Evolutionary conservation across 2,329 filamentous ascomycete species (phyloP), one percentile per base, ranked within the genome.

Genomic region (Neonectria hederae): DNA sequence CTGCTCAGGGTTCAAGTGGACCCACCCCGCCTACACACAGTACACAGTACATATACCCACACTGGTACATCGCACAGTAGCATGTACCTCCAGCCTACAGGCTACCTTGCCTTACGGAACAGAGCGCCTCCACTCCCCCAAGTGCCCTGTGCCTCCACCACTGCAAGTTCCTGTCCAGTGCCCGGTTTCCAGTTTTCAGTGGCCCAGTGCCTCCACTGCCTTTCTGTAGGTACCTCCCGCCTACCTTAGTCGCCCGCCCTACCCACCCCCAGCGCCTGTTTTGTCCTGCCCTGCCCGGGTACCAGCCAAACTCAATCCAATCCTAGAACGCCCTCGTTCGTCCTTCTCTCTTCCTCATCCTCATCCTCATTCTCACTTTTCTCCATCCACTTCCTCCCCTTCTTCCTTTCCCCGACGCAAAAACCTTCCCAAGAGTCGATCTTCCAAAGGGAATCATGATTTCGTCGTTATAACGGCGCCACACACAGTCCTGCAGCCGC

Each of bases 391-490:
- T 51, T 51, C 45, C 59, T 59, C 28, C 32, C 48, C 40, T 58
- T 57, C 49, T 63, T 54, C 59, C 55, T 62, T 63, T 55, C 57
- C 57, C 48, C 65, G 65, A 72, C 69, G 65, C 63, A 62, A 56
- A 66, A 53, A 68, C 59, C 65, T 63, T 68, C 65, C 62, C 62
- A 40, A 55, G 54, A 69, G 46, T 49, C 53, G 53, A 66, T 42
- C 53, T 49, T 38, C 49, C 48, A 13, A 69, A 68, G 67, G 64
- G 70, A 66, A 73, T 63, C 69, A 74, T 74, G 72, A 67, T 72
- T 66, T 69, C 64, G 72, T 69, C 59, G 72, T 69, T 70, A 63
- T 74, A 67, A 74, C 69, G 73, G 69, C 66, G 69, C 67, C 67
- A 73, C 63, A 59, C 60, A 57, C 62, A 69, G 65, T 63, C 65